A percentile compares a stretch with the other conserved stretches of the same genome.
phyloP scores from a whole-genome alignment of 768 basidiomycete genomes.

The Porphyrellus cyaneotinctus region DNA sequence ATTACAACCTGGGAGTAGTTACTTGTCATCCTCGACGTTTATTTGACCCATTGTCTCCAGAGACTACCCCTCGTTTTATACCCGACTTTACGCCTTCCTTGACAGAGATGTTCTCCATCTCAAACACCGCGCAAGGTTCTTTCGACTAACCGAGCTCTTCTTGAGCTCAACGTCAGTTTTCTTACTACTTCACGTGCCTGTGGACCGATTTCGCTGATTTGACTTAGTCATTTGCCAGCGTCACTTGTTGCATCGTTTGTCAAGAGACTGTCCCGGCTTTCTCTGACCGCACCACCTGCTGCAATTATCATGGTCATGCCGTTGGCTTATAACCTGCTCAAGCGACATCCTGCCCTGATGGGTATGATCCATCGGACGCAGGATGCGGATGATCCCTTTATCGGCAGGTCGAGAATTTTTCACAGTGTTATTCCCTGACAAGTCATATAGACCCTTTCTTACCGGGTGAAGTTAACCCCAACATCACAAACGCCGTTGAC shows the following conservation, averaged over 20 bases:
- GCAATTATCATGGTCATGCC: conserved; percentile 89
- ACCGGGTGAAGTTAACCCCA: conserved; percentile 62
- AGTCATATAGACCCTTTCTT: conserved; percentile 64
- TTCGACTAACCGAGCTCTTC: conserved; percentile 88
- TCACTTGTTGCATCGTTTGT: conserved; percentile 92
- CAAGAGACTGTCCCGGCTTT: conserved; percentile 83
- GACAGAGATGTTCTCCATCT: conserved; percentile 86
- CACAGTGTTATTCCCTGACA: conserved; percentile 1
- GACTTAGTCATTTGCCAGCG: conserved; percentile 79
- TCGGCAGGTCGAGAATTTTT: conserved; percentile 29
- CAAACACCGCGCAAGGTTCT: conserved; percentile 92
- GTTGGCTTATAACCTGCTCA: conserved; percentile 91
- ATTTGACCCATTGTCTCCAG: conserved; percentile 38
- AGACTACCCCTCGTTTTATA: conserved; percentile 95
- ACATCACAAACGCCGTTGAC: conserved; percentile 71
- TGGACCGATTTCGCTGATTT: background rate
- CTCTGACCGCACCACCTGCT: conserved; percentile 82
- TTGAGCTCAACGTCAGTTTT: conserved; percentile 79
- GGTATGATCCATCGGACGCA: conserved; percentile 77
- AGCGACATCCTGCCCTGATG: conserved; percentile 90
- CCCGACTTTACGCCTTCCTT: conserved; percentile 83
- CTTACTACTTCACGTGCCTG: background rate
- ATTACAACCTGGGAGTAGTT: conserved; percentile 81
- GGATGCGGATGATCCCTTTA: conserved; percentile 30
- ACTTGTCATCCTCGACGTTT: background rate